A percentile compares a stretch with the other conserved stretches of the same genome.
Conservation (phyloP, 805 yeast genomes). For the Kazachstania bromeliacearum region DNA sequence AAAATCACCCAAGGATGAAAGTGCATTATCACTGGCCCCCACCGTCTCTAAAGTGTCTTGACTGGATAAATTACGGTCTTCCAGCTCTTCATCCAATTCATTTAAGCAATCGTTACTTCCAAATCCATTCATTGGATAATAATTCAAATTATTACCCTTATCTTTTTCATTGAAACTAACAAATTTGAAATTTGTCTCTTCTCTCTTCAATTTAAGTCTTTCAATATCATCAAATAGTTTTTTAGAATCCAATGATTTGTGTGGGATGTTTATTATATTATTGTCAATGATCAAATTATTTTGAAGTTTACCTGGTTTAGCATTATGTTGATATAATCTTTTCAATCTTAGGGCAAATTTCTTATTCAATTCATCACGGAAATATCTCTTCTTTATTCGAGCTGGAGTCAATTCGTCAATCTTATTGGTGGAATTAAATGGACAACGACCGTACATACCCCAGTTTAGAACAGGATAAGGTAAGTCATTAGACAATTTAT, state of each 20-base stretch:
- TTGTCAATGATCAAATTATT: too few relatives aligned
- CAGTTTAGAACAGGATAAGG: slow-evolving; percentile 22
- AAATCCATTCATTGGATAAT: neutral
- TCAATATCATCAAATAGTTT: slow-evolving; percentile 1
- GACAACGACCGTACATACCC: slow-evolving; percentile 52
- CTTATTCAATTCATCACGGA: slow-evolving; percentile 26
- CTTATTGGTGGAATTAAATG: slow-evolving; percentile 51
- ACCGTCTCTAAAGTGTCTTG: slow-evolving; percentile 4
- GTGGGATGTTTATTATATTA: neutral
- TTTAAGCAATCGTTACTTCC: neutral
- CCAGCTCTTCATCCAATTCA: neutral
- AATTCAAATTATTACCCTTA: neutral
- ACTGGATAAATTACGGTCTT: neutral
- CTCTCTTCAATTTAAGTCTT: slow-evolving; percentile 5
- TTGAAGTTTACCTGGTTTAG: slow-evolving; percentile 27
- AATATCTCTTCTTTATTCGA: slow-evolving; percentile 22
- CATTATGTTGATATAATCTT: slow-evolving; percentile 22
- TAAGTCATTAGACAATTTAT: slow-evolving; percentile 26
- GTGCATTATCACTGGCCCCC: slow-evolving; percentile 1
- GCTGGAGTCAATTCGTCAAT: slow-evolving; percentile 14
- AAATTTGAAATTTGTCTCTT: slow-evolving; percentile 5
- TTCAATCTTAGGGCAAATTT: slow-evolving; percentile 25
- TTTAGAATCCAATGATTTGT: slow-evolving; percentile 4
- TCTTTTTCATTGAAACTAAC: slow-evolving; percentile 8
- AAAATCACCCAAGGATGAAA: slow-evolving; percentile 2